Evolutionary conservation across 495 filamentous ascomycete species (phyloP).

Genomic region (Annulohypoxylon bovei): DNA sequence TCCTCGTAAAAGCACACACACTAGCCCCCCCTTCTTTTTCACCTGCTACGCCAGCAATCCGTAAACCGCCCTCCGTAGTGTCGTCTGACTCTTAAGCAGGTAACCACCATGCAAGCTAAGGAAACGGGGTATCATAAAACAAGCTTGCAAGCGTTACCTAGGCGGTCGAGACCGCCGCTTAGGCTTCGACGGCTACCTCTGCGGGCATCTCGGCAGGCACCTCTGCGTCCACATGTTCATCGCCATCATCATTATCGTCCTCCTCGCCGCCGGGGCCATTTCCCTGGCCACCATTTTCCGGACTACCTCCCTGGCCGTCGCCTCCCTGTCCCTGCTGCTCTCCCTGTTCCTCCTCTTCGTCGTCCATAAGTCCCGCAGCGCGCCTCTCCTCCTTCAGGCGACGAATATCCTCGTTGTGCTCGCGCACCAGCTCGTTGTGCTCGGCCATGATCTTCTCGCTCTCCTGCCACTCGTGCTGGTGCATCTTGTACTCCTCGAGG

Average conservation of each 20-base stretch:
- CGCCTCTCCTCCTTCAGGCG: constrained; percentile 54
- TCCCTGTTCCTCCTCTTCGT: constrained; percentile 49
- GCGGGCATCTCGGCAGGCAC: not conserved
- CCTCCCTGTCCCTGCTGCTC: constrained; percentile 24
- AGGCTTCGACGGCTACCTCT: constrained; percentile 5
- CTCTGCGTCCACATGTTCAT: not conserved
- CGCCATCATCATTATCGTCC: constrained; percentile 13
- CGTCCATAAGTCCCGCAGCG: constrained; percentile 45
- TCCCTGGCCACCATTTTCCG: constrained; percentile 34
- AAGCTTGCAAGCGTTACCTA: constrained; percentile 23
- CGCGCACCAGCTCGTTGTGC: constrained; percentile 69
- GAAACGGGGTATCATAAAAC: constrained; percentile 37
- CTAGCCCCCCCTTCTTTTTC: not conserved
- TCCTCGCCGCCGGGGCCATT: constrained; percentile 39
- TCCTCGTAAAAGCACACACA: not conserved
- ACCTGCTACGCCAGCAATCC: constrained; percentile 1
- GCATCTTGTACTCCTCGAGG: constrained; percentile 71
- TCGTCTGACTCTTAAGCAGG: not conserved
- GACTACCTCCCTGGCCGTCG: constrained; percentile 47
- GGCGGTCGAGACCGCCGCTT: not conserved
- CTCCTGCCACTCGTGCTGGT: constrained; percentile 67
- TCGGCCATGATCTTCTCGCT: constrained; percentile 76
- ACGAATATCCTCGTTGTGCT: constrained; percentile 68
- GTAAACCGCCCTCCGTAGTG: not conserved
- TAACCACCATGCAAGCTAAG: constrained; percentile 27